Percentiles rank a stretch among this genome's conserved stretches.
Evolutionary conservation across 2,329 filamentous ascomycete species (phyloP).

Genomic region (Hymenoscyphus fraxineus): DNA sequence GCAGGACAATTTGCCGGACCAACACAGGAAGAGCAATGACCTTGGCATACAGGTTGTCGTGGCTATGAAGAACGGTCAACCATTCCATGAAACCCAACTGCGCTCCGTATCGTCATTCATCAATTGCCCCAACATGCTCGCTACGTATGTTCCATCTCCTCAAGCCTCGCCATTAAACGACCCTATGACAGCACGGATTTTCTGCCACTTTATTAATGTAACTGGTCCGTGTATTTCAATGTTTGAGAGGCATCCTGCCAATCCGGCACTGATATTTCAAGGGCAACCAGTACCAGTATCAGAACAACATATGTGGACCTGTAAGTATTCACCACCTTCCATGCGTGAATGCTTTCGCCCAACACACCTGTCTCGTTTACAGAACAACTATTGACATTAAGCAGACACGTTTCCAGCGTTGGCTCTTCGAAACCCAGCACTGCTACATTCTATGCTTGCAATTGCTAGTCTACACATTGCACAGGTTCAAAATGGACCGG

Average conservation of each 20-base stretch:
- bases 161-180: slow-evolving; percentile 73
- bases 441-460: slow-evolving; percentile 88
- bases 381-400: slow-evolving; percentile 6
- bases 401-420: slow-evolving; percentile 76
- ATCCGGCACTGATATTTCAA: slow-evolving; percentile 63
- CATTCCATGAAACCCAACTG: slow-evolving; percentile 34
- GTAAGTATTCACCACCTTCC: slow-evolving; percentile 39
- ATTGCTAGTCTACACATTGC: slow-evolving; percentile 84
- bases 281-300: slow-evolving; percentile 58
- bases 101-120: slow-evolving; percentile 46
- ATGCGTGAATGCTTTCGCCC: too few relatives aligned
- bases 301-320: slow-evolving; percentile 63
- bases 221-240: slow-evolving; percentile 83
- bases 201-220: slow-evolving; percentile 87
- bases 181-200: slow-evolving; percentile 73
- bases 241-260: slow-evolving; percentile 77
- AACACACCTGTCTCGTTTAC: not conserved
- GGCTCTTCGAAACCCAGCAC: slow-evolving; percentile 77
- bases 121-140: slow-evolving; percentile 47
- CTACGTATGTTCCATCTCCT: slow-evolving; percentile 63
- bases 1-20: slow-evolving; percentile 37
- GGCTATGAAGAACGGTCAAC: slow-evolving; percentile 30
- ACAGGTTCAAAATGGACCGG: slow-evolving; percentile 68
- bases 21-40: slow-evolving; percentile 34
- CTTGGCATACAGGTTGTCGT: slow-evolving; percentile 27